Evolutionary conservation across 2,329 filamentous ascomycete species (phyloP), one percentile per base, ranked within the genome.

Genomic region (Calycina herbarum): DNA sequence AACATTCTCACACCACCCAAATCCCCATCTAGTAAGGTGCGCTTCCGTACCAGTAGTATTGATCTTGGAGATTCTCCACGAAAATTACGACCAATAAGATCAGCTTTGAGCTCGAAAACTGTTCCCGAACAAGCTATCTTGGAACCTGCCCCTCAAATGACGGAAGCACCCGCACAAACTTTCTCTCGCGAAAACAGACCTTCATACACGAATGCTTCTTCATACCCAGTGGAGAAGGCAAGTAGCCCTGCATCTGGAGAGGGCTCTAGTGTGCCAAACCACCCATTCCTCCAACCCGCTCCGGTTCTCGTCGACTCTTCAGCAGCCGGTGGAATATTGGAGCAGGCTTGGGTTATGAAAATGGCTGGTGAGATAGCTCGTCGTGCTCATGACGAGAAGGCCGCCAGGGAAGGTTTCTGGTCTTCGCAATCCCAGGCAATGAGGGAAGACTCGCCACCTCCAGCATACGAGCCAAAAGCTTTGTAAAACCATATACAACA

Each of bases 301-400:
- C 71, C 73, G 24, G 61, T 69, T 38, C 58, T 72, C 6, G 63
- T 68, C 20, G 66, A 67, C 45, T 45, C 57, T 31, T 48, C 67
- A 40, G 61, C 76, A 69, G 38, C 73, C 69, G 73, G 76, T 38
- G 74, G 74, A 17, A 77, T 82, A 29, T 75, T 82, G n/a, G 81
- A 83, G 66, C 79, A 81, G 68, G 92, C 91, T 2, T 95, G 92
- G 91, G 90, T 95, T 79, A 88, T 90, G 81, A 95, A 97, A 81
- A 95, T 99, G 86, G 94, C 94, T 5, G 89, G 89, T 69, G 95
- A 98, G 78, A 94, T 98, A 73, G 93, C 93, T 42, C 83, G 89
- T 61, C 90, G 92, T 64, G 93, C 96, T 70, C 92, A 94, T 70
- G 92, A 97, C 71, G 92, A 97, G 79, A 95, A 97, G 79, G 81